Percentiles rank a stretch among this genome's conserved stretches.
These are phyloP conservation scores for Monosporascus sp. DNA, from an alignment of 2,329 filamentous ascomycete genomes.

Conservation along the genomic window DNA sequence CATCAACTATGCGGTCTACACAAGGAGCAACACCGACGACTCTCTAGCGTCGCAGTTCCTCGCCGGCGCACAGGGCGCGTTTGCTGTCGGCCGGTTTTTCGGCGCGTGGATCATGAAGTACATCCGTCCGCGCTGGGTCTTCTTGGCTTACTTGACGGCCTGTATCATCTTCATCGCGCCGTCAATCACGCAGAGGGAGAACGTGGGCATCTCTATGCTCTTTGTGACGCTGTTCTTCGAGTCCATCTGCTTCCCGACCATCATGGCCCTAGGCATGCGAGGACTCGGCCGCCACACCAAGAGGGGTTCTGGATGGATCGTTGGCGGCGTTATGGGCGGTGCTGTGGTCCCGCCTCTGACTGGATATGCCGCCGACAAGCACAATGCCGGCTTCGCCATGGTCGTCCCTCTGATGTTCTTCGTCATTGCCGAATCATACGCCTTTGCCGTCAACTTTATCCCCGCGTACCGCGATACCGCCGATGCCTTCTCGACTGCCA, in stretches of 20 bases:
- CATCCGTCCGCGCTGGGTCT: slow-evolving; percentile 60
- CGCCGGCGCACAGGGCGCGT: slow-evolving; percentile 68
- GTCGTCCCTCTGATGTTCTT: slow-evolving; percentile 60
- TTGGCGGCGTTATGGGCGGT: slow-evolving; percentile 67
- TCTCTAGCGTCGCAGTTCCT: slow-evolving; percentile 60
- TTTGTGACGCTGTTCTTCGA: slow-evolving; percentile 73
- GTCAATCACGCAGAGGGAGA: slow-evolving; percentile 40
- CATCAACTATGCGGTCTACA: slow-evolving; percentile 67
- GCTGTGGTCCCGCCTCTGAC: slow-evolving; percentile 69
- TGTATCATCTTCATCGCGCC: slow-evolving; percentile 59
- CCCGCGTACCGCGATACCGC: slow-evolving; percentile 58
- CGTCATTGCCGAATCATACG: slow-evolving; percentile 50
- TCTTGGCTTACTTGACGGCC: slow-evolving; percentile 58
- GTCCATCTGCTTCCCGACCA: slow-evolving; percentile 75
- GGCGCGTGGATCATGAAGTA: slow-evolving; percentile 64
- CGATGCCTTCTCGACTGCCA: slow-evolving; percentile 48
- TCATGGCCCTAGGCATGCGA: slow-evolving; percentile 71
- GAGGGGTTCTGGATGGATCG: slow-evolving; percentile 66
- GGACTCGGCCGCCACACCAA: slow-evolving; percentile 73
- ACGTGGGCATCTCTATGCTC: slow-evolving; percentile 53
- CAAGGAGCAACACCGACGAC: slow-evolving; percentile 44
- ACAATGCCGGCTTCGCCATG: slow-evolving; percentile 58
- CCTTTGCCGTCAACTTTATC: slow-evolving; percentile 60
- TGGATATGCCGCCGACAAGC: slow-evolving; percentile 60
- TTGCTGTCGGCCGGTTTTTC: slow-evolving; percentile 66